Conservation (phyloP, 208 protist species). For the Acanthamoeba castellanii region DNA sequence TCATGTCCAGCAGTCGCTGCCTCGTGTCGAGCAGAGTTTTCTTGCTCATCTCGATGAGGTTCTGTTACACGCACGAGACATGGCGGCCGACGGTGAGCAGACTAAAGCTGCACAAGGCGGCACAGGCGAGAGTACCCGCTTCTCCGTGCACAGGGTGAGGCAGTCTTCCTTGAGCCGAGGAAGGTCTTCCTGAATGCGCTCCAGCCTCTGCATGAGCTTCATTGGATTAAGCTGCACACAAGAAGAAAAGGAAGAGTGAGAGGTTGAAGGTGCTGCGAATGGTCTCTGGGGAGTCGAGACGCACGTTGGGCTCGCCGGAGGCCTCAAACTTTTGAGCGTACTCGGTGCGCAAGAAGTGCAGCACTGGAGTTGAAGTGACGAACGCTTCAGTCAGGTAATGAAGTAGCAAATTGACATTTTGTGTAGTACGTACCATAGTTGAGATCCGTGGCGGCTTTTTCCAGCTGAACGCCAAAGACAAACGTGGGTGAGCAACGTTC, state of each 20-base stretch:
- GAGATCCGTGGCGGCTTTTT: conserved; percentile 1
- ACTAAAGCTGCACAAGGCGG: not conserved
- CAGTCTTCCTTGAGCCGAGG: conserved; percentile 44
- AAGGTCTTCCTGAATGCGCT: conserved; percentile 45
- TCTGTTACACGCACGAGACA: not conserved
- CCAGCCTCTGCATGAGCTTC: conserved; percentile 26
- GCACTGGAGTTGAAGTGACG: not conserved
- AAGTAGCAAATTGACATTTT: not conserved
- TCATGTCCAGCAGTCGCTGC: conserved; percentile 49
- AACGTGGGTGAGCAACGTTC: not conserved
- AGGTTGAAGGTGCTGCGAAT: not conserved
- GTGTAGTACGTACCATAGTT: not conserved
- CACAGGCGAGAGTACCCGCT: not conserved
- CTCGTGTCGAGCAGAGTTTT: not conserved
- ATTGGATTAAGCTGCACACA: conserved; percentile 51
- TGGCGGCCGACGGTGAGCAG: no score
- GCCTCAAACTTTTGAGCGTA: conserved; percentile 65
- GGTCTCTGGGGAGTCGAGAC: no score
- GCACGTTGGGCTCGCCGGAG: conserved; percentile 5
- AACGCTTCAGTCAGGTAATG: not conserved
- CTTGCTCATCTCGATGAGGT: conserved; percentile 55
- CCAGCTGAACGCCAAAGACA: not conserved
- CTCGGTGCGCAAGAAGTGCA: conserved; percentile 51
- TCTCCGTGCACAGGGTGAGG: not conserved
- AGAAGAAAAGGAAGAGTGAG: not conserved